Evolutionary conservation across 2,329 filamentous ascomycete species (phyloP).

Genomic region (Thelonectria olida): DNA sequence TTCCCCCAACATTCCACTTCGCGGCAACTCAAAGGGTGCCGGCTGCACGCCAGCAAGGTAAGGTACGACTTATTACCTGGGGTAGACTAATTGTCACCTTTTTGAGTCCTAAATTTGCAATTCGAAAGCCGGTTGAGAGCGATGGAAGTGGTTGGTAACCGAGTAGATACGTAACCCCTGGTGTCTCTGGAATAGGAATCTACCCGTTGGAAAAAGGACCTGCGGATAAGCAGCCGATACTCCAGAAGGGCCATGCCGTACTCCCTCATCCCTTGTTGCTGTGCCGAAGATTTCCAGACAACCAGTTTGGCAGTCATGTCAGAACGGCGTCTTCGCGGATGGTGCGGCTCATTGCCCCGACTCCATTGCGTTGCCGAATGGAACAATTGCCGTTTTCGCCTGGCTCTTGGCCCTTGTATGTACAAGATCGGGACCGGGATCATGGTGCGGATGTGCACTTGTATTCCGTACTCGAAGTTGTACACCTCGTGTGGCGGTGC

Average conservation of each 20-base stretch:
- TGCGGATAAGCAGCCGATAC: background rate
- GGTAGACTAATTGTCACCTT: background rate
- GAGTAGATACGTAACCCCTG: background rate
- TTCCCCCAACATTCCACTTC: constrained; percentile 44
- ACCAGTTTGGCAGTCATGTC: constrained; percentile 2
- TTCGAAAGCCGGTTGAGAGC: constrained; percentile 13
- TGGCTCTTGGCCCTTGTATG: background rate
- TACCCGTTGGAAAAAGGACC: constrained; percentile 12
- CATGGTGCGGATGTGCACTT: constrained; percentile 29
- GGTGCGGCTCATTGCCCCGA: constrained; percentile 30
- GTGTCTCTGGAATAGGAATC: constrained; percentile 5
- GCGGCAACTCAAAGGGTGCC: constrained; percentile 38
- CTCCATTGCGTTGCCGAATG: background rate
- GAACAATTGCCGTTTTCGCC: constrained; percentile 12
- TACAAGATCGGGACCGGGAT: constrained; percentile 26
- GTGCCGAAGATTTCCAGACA: constrained; percentile 38
- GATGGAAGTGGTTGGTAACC: background rate
- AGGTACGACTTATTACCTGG: too few species aligned
- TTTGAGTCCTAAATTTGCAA: background rate
- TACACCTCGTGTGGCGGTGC: constrained; percentile 31
- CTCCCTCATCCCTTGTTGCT: background rate
- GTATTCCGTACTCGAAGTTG: too few species aligned
- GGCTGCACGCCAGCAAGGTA: constrained; percentile 39
- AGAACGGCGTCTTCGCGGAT: too few species aligned
- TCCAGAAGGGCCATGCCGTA: background rate